Evolutionary conservation across 2,329 filamentous ascomycete genomes (phyloP), one percentile per base, ranked within the genome.

Genomic region (Phyllosticta citribraziliensis): DNA sequence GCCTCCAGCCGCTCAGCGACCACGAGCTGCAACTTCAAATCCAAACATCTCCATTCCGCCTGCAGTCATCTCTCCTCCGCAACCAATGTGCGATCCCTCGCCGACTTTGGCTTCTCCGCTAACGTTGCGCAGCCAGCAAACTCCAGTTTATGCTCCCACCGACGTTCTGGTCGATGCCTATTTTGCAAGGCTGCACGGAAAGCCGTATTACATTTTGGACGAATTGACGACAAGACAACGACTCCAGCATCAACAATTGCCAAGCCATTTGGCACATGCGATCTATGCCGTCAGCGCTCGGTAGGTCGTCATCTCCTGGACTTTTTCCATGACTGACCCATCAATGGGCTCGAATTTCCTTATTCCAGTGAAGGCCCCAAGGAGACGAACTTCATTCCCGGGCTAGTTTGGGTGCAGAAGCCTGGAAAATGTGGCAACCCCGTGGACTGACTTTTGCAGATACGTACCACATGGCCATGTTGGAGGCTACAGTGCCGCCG

Each of bases 131-230:
- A 71, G 60, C 63, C 30, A 58, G 61, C 55, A 64, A 33, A 56
- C 67, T 70, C 63, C 68, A 65, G 52, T 59, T 63, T 54, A 58
- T 55, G 60, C 67, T 66, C 57, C 57, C 62, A 80, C 82, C 1
- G 85, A 89, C 67, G 76, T 81, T 1, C 77, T 91, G 27, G 77
- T 95, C 30, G 87, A 95, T 68, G 87, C 86, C 5, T 96, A 92
- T 72, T 95, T 96, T 70, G 76, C 80, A 22, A 83, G 88, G 57
- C 84, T 92, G 50, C 90, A 96, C 70, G 88, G 87, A 57, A 93
- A 91, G 69, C 89, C 90, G 1, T 94, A 88, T 66, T 85, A 89
- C 68, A 86, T 95, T 57, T 78, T 96, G 3, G 89, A 95, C 69
- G 90, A 96, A 73, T 79, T 85, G 0, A 84, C 82, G 0, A 86